phyloP scores from a whole-genome alignment of 2,329 filamentous ascomycete species.

The Rutstroemia sydowiana region DNA sequence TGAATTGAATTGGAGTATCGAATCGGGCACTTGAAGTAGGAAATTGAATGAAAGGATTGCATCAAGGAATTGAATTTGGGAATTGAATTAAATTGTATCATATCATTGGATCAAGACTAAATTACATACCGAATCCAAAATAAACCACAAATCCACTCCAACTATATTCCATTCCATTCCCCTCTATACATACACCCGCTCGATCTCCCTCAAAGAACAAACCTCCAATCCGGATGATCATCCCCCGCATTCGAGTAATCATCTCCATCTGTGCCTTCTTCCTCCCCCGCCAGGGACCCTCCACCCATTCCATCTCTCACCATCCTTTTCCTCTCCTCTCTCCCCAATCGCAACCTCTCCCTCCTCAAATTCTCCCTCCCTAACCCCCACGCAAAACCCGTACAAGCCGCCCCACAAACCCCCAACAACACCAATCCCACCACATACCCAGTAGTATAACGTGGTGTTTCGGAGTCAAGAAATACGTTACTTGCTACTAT shows the following conservation, averaged over 20 bases:
- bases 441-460: background rate
- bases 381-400: background rate
- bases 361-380: conserved; percentile 4
- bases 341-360: background rate
- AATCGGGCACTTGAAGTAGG: no score
- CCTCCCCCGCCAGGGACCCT: background rate
- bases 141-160: no score
- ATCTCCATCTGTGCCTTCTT: background rate
- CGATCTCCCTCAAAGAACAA: no score
- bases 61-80: no score
- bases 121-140: no score
- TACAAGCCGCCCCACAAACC: background rate
- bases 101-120: no score
- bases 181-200: no score
- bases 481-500: conserved; percentile 5
- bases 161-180: no score
- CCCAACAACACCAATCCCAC: background rate
- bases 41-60: no score
- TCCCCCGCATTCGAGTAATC: conserved; percentile 7
- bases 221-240: conserved; percentile 6
- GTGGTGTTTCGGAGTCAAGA: background rate
- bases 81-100: no score
- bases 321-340: background rate
- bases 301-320: background rate
- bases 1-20: no score